These are phyloP conservation scores for Candida saitoana DNA, from an alignment of 805 yeast species.

Conservation along the genomic window DNA sequence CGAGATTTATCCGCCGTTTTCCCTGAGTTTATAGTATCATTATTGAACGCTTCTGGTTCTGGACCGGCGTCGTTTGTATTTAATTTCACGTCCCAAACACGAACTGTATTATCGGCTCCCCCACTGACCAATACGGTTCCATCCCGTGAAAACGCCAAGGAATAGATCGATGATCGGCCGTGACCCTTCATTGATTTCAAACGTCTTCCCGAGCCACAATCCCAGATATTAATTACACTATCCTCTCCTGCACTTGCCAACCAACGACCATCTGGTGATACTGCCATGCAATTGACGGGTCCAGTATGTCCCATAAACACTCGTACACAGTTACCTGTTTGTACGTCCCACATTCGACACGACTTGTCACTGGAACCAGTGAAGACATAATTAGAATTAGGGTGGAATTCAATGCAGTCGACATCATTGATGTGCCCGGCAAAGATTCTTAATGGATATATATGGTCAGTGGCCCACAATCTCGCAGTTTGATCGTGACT, in stretches of 20 bases:
- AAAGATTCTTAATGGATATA: slow-evolving; percentile 89
- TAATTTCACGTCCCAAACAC: slow-evolving; percentile 93
- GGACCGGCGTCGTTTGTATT: slow-evolving; percentile 78
- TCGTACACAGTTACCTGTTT: slow-evolving; percentile 83
- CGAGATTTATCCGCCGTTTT: slow-evolving; percentile 5
- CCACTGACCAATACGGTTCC: slow-evolving; percentile 88
- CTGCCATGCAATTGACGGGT: slow-evolving; percentile 80
- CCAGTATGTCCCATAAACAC: slow-evolving; percentile 90
- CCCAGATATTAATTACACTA: slow-evolving; percentile 86
- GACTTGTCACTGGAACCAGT: slow-evolving; percentile 96
- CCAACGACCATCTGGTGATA: slow-evolving; percentile 97
- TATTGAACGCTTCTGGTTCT: slow-evolving; percentile 62
- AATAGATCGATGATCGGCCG: slow-evolving; percentile 80
- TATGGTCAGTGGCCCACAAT: slow-evolving; percentile 97
- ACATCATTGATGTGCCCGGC: slow-evolving; percentile 98
- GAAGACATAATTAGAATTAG: slow-evolving; percentile 89
- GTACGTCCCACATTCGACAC: slow-evolving; percentile 96
- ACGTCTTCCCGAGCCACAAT: slow-evolving; percentile 84
- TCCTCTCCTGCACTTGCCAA: slow-evolving; percentile 95
- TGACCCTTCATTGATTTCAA: slow-evolving; percentile 93
- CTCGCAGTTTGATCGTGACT: slow-evolving; percentile 98
- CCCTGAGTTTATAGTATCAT: slow-evolving; percentile 6
- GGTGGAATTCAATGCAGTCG: slow-evolving; percentile 92
- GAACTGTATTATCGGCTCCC: slow-evolving; percentile 86
- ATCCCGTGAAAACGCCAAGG: slow-evolving; percentile 78